Evolutionary conservation across 371 early-diverging fungal species (phyloP).

Genomic region (Catenaria anguillulae): DNA sequence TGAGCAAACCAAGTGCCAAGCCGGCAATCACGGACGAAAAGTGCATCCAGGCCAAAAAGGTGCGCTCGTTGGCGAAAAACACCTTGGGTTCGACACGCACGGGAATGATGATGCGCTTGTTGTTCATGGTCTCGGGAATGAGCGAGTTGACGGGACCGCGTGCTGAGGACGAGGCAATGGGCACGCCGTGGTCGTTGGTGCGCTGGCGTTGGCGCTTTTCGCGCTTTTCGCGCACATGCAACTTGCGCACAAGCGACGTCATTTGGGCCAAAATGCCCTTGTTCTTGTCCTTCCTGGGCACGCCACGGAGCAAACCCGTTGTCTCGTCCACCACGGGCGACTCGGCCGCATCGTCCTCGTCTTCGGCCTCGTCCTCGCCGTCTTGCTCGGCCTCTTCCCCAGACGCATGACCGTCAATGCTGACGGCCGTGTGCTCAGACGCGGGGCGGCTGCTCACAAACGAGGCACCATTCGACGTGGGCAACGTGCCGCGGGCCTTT

Average conservation of each 20-base stretch:
- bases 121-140: conserved; percentile 12
- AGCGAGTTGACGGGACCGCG: conserved; percentile 16
- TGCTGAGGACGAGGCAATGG: too few relatives aligned
- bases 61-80: conserved; percentile 98
- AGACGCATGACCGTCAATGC: not conserved
- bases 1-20: conserved; percentile 62
- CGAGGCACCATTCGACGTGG: not conserved
- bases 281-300: not conserved
- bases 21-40: conserved; percentile 58
- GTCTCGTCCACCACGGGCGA: not conserved
- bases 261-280: not conserved
- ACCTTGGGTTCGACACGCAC: conserved; percentile 97
- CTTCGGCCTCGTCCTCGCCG: not conserved
- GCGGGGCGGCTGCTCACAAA: too few relatives aligned
- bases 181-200: not conserved
- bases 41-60: conserved; percentile 86
- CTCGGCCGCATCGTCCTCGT: not conserved
- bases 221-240: not conserved
- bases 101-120: conserved; percentile 44
- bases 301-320: not conserved
- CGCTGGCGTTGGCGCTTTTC: not conserved
- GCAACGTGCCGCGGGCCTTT: not conserved
- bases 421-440: not conserved
- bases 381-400: not conserved
- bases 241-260: not conserved